These are phyloP conservation scores for Lophium mytilinum DNA, from an alignment of 495 filamentous ascomycete species.

Conservation along the genomic window DNA sequence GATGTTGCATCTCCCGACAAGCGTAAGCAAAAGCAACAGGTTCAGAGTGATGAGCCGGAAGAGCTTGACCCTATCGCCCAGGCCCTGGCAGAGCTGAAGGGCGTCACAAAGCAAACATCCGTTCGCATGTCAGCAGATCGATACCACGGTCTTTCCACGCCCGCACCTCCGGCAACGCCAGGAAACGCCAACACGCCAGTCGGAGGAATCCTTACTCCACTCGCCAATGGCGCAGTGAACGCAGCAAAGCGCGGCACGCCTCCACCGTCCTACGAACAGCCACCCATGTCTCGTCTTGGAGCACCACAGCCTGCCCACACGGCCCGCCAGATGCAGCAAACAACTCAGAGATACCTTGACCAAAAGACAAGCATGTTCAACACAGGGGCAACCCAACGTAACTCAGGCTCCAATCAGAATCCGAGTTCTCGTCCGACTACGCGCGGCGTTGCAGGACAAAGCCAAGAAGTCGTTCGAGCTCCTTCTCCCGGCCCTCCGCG, in stretches of 20 bases:
- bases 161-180: constrained; percentile 46
- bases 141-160: constrained; percentile 84
- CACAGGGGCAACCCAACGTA: constrained; percentile 29
- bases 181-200: constrained; percentile 36
- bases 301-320: constrained; percentile 90
- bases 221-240: constrained; percentile 39
- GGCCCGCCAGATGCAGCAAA: constrained; percentile 84
- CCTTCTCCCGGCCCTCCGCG: constrained; percentile 29
- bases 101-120: constrained; percentile 65
- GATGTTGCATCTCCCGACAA: constrained; percentile 80
- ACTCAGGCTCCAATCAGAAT: constrained; percentile 20
- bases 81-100: constrained; percentile 87
- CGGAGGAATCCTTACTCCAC: constrained; percentile 44
- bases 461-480: constrained; percentile 24
- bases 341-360: constrained; percentile 75
- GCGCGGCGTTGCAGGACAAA: constrained; percentile 2
- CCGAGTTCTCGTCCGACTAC: constrained; percentile 4
- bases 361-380: constrained; percentile 77
- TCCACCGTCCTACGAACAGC: constrained; percentile 72
- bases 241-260: constrained; percentile 58
- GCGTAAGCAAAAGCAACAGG: constrained; percentile 24
- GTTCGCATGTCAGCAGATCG: constrained; percentile 83
- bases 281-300: constrained; percentile 66
- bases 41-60: constrained; percentile 35
- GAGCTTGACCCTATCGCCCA: constrained; percentile 82